Evolutionary conservation across 192 early-diverging fungal genomes (phyloP).

Genomic region (Glomus cerebriforme): DNA sequence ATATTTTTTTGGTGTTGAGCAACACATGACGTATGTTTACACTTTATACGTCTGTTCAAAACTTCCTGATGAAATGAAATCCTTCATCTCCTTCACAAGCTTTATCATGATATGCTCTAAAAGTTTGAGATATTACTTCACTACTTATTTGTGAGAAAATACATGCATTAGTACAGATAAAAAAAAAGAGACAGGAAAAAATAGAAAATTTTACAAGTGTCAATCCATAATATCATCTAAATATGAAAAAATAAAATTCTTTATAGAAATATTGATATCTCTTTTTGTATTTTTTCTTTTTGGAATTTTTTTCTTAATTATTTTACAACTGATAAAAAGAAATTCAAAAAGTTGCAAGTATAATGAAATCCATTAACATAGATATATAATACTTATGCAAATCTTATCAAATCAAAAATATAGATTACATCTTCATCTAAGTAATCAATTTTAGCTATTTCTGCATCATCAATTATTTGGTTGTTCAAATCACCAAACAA

Average conservation of each 20-base stretch:
- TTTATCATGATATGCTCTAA: not conserved
- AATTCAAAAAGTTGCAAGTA: not conserved
- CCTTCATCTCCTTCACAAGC: not conserved
- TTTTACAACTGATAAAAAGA: not conserved
- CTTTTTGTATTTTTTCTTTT: conserved; percentile 24
- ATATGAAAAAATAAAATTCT: conserved; percentile 30
- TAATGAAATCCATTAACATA: not conserved
- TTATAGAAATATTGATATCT: conserved; percentile 27
- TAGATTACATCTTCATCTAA: conserved; percentile 16
- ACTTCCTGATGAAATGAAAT: no score
- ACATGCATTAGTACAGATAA: not conserved
- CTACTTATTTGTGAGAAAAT: conserved; percentile 2
- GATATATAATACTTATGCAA: not conserved
- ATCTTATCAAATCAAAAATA: conserved; percentile 27
- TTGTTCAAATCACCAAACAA: conserved; percentile 7
- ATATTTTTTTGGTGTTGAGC: no score
- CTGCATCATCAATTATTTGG: not conserved
- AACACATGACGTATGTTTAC: no score
- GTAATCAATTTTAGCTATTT: not conserved
- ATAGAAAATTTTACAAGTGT: conserved; percentile 22
- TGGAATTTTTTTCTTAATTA: conserved; percentile 21
- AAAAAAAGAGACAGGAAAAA: not conserved
- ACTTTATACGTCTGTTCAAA: no score
- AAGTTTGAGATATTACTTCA: conserved; percentile 10
- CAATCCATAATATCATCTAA: conserved; percentile 30